These are phyloP conservation scores for Juncus effusus DNA, from an alignment of 176 grass and related monocot genomes.

Conservation along the genomic window DNA sequence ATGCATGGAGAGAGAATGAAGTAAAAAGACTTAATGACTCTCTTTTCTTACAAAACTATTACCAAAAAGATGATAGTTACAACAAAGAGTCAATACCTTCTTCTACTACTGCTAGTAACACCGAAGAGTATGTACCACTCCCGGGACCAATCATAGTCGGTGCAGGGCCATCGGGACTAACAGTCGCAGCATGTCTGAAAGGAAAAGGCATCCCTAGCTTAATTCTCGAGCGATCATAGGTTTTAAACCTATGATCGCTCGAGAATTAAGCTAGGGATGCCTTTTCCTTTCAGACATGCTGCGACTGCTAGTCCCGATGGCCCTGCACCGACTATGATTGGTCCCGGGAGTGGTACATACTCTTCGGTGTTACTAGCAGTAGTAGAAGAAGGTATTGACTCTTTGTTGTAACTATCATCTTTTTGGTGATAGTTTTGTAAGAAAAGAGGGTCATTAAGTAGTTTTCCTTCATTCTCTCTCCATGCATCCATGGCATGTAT, in stretches of 20 bases:
- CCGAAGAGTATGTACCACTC: slow-evolving; percentile 38
- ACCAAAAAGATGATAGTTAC: slow-evolving; percentile 21
- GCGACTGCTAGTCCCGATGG: slow-evolving; percentile 91
- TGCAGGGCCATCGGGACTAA: slow-evolving; percentile 89
- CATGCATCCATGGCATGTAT: slow-evolving; percentile 31
- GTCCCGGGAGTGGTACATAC: slow-evolving; percentile 43
- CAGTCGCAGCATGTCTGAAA: slow-evolving; percentile 79
- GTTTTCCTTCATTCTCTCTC: slow-evolving; percentile 82
- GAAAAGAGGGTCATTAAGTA: slow-evolving; percentile 62
- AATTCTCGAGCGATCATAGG: slow-evolving; percentile 56
- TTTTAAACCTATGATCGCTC: slow-evolving; percentile 72
- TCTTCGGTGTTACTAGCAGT: slow-evolving; percentile 20
- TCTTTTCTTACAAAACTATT: slow-evolving; percentile 43
- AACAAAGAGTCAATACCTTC: slow-evolving; percentile 21
- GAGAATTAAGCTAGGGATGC: slow-evolving; percentile 57
- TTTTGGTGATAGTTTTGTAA: slow-evolving; percentile 35
- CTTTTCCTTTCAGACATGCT: slow-evolving; percentile 75
- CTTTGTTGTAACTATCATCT: slow-evolving; percentile 21
- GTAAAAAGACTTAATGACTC: slow-evolving; percentile 77
- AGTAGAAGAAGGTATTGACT: slow-evolving; percentile 12
- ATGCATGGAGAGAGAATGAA: slow-evolving; percentile 59
- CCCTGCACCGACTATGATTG: slow-evolving; percentile 85
- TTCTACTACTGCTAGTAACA: background rate
- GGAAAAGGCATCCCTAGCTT: slow-evolving; percentile 61
- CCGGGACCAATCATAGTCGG: slow-evolving; percentile 76